Evolutionary conservation across 2,329 filamentous ascomycete genomes (phyloP).

Genomic region (Graphilbum ipis-grandicollis): DNA sequence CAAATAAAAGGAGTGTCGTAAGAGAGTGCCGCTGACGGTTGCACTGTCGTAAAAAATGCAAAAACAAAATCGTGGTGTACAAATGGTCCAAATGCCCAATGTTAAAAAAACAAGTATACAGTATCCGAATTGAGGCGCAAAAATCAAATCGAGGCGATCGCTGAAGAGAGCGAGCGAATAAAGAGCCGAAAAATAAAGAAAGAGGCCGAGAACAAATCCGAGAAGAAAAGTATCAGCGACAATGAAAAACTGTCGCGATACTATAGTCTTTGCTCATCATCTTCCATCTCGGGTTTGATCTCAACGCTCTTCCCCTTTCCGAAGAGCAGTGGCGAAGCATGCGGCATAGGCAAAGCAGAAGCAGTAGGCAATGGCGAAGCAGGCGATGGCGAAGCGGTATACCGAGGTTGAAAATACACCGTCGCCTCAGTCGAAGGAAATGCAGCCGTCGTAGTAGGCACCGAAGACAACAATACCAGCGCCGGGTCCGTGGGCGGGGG

Average conservation of each 20-base stretch:
- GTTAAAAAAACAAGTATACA: slow-evolving; percentile 11
- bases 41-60: slow-evolving; percentile 1
- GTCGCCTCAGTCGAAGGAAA: slow-evolving; percentile 23
- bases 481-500: slow-evolving; percentile 23
- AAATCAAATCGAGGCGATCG: slow-evolving; percentile 6
- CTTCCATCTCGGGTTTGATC: slow-evolving; percentile 8
- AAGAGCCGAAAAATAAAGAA: no score
- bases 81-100: slow-evolving; percentile 7
- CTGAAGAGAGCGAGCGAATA: no score
- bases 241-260: background rate
- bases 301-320: slow-evolving; percentile 19
- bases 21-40: slow-evolving; percentile 12
- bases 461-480: slow-evolving; percentile 17
- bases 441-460: slow-evolving; percentile 16
- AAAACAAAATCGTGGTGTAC: slow-evolving; percentile 6
- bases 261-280: no score
- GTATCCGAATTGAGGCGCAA: no score
- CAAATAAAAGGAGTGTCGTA: slow-evolving; percentile 15
- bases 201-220: background rate
- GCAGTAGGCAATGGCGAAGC: slow-evolving; percentile 13
- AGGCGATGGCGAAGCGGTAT: slow-evolving; percentile 19
- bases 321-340: slow-evolving; percentile 6
- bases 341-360: no score
- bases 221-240: no score
- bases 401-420: slow-evolving; percentile 16